Base-by-base conservation (phyloP, 1,284 basidiomycete genomes). In the Marasmius tenuissimus region DNA sequence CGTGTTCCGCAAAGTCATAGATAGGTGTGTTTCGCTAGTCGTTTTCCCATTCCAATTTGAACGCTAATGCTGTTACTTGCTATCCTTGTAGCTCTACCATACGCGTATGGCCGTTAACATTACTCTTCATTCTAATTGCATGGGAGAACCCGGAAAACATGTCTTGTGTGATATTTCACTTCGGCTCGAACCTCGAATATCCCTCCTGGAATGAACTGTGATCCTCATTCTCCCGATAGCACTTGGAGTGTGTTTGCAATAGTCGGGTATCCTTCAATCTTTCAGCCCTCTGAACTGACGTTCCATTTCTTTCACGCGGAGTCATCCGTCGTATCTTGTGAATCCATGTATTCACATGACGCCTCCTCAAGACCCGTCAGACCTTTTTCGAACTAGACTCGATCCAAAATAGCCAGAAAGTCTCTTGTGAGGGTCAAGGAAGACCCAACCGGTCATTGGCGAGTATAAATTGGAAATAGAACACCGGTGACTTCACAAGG, bases 151-250 rank as follows among this genome's bases (percentile, higher is more conserved):
- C 20, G 45, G 16, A 47, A 47, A 20, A 4, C 4, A 2, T 47
- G 9, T 14, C n/a, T 8, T 20, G 16, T 47, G 45, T 47, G 45
- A 47, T 47, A 47, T 27, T 27, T 27, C 27, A 42, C 45, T 47
- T n/a, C 45, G 6, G 45, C 5, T 47, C 20, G 6, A 47, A 47
- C n/a, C 9, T 14, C 9, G 16, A 47, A 47, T 47, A 27, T 27
- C 27, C 27, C 27, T 27, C 27, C 27, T 27, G 38, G 18, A 35
- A 39, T 35, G 10, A 22, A 18, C 39, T 37, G 37, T 59, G 58
- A 59, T 59, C 58, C 58, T 59, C 58, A 52, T 59, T 49, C n/a
- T 49, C 38, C 58, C 58, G 58, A 59, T 50, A 37, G 14, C 5
- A 18, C 39, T 49, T 38, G 6, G 16, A 22, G 45, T n/a, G 45